phyloP scores from a whole-genome alignment of 352 stramenopile species.

The Phytopythium oedochilum region DNA sequence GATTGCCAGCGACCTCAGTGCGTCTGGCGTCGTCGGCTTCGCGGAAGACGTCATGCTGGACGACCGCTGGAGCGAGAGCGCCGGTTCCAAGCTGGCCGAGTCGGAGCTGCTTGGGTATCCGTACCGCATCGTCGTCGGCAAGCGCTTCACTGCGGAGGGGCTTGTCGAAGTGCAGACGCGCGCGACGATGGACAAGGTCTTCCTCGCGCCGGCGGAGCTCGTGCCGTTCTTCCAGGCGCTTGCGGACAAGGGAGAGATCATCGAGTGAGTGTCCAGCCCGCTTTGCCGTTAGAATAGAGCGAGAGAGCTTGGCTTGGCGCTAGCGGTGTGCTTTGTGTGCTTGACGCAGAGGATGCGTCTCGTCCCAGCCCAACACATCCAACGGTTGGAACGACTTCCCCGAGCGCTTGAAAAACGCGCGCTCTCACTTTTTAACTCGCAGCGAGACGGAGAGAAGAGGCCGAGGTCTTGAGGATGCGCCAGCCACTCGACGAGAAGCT shows the following conservation, averaged over 20 bases:
- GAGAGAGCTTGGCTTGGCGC: background rate
- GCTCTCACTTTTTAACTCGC: background rate
- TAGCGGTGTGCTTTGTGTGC: background rate
- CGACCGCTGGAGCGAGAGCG: conserved; percentile 77
- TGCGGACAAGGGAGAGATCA: conserved; percentile 4
- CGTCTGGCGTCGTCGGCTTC: conserved; percentile 24
- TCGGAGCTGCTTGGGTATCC: conserved; percentile 85
- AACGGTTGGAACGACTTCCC: background rate
- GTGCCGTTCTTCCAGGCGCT: conserved; percentile 27
- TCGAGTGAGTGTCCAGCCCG: background rate
- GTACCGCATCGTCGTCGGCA: conserved; percentile 83
- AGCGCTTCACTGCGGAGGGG: conserved; percentile 66
- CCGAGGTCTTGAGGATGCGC: background rate
- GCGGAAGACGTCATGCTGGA: conserved; percentile 75
- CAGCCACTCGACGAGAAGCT: background rate
- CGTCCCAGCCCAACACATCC: background rate
- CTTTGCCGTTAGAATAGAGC: conserved; percentile 2
- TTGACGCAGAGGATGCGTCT: background rate
- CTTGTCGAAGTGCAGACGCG: conserved; percentile 74
- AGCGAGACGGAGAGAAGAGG: background rate
- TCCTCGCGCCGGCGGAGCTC: conserved; percentile 40
- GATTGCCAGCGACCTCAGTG: conserved; percentile 48
- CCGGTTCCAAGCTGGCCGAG: conserved; percentile 77
- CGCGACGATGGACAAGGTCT: conserved; percentile 58
- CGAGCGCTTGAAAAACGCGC: background rate